These are phyloP conservation scores for Aspergillus viridinutans DNA, from an alignment of 2,329 filamentous ascomycete genomes.

Conservation along the genomic window DNA sequence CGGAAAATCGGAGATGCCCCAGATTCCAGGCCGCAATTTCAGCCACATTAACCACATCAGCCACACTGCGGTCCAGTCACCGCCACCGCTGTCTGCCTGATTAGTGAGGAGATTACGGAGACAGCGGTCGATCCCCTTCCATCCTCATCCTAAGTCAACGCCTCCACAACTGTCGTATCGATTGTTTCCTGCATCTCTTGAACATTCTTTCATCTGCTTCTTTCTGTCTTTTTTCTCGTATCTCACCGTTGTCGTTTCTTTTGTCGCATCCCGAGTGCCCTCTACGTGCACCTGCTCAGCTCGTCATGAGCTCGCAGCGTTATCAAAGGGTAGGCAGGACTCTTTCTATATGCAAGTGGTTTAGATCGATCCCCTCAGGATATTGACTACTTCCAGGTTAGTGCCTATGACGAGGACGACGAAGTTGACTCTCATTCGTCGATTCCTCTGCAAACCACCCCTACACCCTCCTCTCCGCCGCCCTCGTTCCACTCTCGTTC, in stretches of 20 bases:
- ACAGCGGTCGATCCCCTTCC: neutral
- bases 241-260: constrained; percentile 12
- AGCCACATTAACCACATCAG: neutral
- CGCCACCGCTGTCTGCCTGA: neutral
- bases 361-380: constrained; percentile 8
- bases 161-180: constrained; percentile 12
- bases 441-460: constrained; percentile 24
- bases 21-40: neutral
- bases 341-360: too few species aligned
- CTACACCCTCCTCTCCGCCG: constrained; percentile 40
- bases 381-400: constrained; percentile 30
- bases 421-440: constrained; percentile 29
- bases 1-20: neutral
- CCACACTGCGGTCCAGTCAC: neutral
- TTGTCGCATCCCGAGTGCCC: constrained; percentile 8
- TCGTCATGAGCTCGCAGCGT: constrained; percentile 48
- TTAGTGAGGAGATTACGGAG: neutral
- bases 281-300: constrained; percentile 28
- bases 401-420: constrained; percentile 43
- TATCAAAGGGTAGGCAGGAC: constrained; percentile 43
- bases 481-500: constrained; percentile 87
- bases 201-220: constrained; percentile 17
- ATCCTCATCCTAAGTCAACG: neutral
- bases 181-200: constrained; percentile 14
- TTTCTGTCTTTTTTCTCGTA: constrained; percentile 11